Base-by-base conservation (phyloP, 768 basidiomycete genomes). In the Russula abietina region DNA sequence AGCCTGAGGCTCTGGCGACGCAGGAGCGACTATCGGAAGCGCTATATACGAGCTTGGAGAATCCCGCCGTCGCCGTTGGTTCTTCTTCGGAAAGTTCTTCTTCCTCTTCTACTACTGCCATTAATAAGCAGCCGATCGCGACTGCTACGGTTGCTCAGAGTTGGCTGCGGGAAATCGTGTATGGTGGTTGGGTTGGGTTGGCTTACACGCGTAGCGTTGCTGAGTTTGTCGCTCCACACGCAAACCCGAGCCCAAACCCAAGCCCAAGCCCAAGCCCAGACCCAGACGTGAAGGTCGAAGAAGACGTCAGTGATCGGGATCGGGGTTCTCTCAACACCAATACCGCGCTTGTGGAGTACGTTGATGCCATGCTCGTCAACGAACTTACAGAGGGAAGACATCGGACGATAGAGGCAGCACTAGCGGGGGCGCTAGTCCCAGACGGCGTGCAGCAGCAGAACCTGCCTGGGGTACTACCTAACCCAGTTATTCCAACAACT, bases 181-280 rank as follows among this genome's bases (percentile, higher is more conserved):
- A 91, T 69, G 89, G 90, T 0, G 89, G 90, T 51, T 78, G 83
- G 0, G 88, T 89, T 60, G 89, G 90, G 1, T 73, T 84, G 30
- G 89, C 89, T 6, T 91, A 91, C 71, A 80, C 86, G 57, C 78
- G 86, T 63, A 91, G 90, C 70, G 68, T 92, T 59, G 89, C 88
- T 28, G 86, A 88, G 72, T 92, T 91, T 65, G 77, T 86, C 36
- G 70, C 75, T 5, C 70, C 71, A 19, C 30, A 46, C 48, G 10
- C 46, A 7, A 46, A 24, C 45, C 22, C 43, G n/a, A 19, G 19
- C 41, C 43, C 41, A 43, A n/a, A n/a, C n/a, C n/a, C 46, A 7
- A 46, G 12, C 45, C 22, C 43, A 43, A 19, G 19, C 41, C 43
- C 41, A 43, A 9, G 8, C 41, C 41, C 22, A 22, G n/a, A 46